phyloP scores from a whole-genome alignment of 2,329 filamentous ascomycete species.

The Geosmithia putterillii region DNA sequence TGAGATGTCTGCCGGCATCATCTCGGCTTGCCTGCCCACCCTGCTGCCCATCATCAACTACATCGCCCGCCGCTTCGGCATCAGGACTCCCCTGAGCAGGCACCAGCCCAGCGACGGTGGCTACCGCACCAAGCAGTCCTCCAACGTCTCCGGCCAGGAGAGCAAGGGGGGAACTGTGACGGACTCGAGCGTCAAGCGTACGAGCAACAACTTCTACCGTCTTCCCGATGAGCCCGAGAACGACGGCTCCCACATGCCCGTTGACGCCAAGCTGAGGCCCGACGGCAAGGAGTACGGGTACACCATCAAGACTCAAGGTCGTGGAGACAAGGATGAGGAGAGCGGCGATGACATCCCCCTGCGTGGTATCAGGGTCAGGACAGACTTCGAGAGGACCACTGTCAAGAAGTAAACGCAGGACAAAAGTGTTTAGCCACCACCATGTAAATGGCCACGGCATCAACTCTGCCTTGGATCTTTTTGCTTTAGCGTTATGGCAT shows the following conservation, averaged over 20 bases:
- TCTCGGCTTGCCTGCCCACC: constrained; percentile 40
- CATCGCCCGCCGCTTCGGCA: constrained; percentile 11
- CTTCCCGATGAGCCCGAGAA: constrained; percentile 13
- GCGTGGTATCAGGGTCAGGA: constrained; percentile 24
- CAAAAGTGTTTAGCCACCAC: background rate
- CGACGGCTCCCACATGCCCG: background rate
- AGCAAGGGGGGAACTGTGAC: constrained; percentile 2
- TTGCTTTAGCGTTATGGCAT: background rate
- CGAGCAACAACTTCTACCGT: constrained; percentile 13
- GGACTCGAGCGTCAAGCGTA: background rate
- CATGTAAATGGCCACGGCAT: background rate
- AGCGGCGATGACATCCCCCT: constrained; percentile 24
- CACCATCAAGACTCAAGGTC: constrained; percentile 16
- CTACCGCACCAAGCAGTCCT: background rate
- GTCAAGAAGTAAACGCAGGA: constrained; percentile 1
- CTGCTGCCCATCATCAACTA: constrained; percentile 29
- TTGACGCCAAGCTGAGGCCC: constrained; percentile 15
- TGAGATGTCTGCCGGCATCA: constrained; percentile 36
- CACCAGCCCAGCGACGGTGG: background rate
- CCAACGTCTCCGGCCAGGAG: background rate
- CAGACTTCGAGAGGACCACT: constrained; percentile 12
- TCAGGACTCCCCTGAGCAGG: background rate
- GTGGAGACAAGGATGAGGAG: constrained; percentile 11
- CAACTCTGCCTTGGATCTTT: background rate
- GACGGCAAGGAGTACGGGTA: constrained; percentile 14